A percentile compares a stretch with the other conserved stretches of the same genome.
Evolutionary conservation across 164 flowering plant species (phyloP).

Genomic region (Berberis thunbergii): DNA sequence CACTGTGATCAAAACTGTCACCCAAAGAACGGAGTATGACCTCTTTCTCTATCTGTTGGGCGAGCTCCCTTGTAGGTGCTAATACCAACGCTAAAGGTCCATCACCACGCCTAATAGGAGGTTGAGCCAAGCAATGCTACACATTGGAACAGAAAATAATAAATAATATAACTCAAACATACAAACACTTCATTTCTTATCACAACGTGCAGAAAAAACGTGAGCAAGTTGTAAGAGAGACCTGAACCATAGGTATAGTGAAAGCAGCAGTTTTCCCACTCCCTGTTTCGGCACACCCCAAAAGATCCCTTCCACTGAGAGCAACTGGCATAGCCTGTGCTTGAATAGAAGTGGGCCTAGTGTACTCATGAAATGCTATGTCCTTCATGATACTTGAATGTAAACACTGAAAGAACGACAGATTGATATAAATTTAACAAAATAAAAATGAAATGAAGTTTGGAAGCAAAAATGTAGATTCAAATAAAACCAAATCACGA

Average conservation of each 20-base stretch:
- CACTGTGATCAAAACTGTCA: background rate
- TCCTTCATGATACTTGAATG: conserved; percentile 48
- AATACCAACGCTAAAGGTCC: conserved; percentile 55
- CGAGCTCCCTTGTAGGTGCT: conserved; percentile 72
- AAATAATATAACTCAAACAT: too few relatives aligned
- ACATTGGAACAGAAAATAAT: conserved; percentile 2
- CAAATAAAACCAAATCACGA: too few relatives aligned
- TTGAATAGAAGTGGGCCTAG: conserved; percentile 56
- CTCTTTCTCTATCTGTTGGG: conserved; percentile 57
- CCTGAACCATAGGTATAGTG: conserved; percentile 63
- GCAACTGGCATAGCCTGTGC: conserved; percentile 64
- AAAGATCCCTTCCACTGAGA: conserved; percentile 50
- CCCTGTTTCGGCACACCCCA: conserved; percentile 70
- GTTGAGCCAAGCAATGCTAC: conserved; percentile 54
- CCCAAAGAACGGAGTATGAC: conserved; percentile 1
- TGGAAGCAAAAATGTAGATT: too few relatives aligned
- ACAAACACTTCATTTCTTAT: too few relatives aligned
- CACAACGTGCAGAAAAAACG: too few relatives aligned
- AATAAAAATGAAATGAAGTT: background rate
- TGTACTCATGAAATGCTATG: conserved; percentile 45
- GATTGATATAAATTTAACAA: background rate
- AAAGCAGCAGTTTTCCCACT: conserved; percentile 75
- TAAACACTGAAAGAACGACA: conserved; percentile 30
- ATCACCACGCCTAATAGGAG: conserved; percentile 46
- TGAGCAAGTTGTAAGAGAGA: background rate